Evolutionary conservation across 371 early-diverging fungal genomes (phyloP).

Genomic region (Lichtheimia corymbifera): DNA sequence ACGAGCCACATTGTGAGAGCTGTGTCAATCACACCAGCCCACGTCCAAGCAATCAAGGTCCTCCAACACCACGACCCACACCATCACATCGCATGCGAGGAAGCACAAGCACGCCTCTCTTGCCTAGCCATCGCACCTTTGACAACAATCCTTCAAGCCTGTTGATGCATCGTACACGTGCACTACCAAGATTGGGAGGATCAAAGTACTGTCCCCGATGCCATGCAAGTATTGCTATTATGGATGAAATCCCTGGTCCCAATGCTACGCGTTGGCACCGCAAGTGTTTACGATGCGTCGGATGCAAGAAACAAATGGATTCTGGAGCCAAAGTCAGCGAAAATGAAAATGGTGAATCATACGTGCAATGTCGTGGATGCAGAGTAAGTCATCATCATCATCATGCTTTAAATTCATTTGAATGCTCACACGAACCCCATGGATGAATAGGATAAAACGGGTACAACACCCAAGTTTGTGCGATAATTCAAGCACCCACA

Average conservation of each 20-base stretch:
- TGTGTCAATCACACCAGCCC: conserved; percentile 31
- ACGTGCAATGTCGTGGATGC: conserved; percentile 55
- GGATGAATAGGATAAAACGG: too few relatives aligned
- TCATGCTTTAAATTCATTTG: not conserved
- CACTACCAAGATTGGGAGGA: conserved; percentile 58
- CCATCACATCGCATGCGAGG: not conserved
- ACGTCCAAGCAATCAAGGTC: conserved; percentile 6
- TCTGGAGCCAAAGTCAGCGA: conserved; percentile 54
- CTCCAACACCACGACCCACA: conserved; percentile 12
- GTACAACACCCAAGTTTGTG: too few relatives aligned
- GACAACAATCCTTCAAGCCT: conserved; percentile 14
- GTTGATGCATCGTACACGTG: conserved; percentile 10
- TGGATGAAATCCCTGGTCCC: conserved; percentile 62
- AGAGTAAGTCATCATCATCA: conserved; percentile 8
- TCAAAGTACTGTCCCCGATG: conserved; percentile 56
- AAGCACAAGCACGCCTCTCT: conserved; percentile 5
- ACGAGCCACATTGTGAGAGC: conserved; percentile 56
- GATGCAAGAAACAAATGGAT: conserved; percentile 59
- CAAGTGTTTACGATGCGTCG: conserved; percentile 55
- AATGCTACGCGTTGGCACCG: conserved; percentile 63
- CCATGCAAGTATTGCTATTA: conserved; percentile 46
- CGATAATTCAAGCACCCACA: too few relatives aligned
- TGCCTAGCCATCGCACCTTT: not conserved
- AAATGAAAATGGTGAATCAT: conserved; percentile 32
- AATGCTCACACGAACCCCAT: too few relatives aligned